Evolutionary conservation across 768 basidiomycete species (phyloP).

Genomic region (Pisolithus microcarpus): DNA sequence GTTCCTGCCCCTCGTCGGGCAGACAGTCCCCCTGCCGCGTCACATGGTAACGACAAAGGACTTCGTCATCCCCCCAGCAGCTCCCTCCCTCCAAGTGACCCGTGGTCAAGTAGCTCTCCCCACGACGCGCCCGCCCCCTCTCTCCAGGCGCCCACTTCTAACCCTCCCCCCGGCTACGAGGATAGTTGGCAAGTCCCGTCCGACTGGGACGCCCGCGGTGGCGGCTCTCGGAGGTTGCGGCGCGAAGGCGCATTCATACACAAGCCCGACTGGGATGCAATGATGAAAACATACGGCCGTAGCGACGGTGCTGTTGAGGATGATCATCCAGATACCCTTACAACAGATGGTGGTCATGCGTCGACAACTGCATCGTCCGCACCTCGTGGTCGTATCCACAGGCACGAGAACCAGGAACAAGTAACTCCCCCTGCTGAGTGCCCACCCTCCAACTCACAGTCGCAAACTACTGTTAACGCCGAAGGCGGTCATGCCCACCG

Average conservation of each 20-base stretch:
- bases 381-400: too few relatives aligned
- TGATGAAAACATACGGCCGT: neutral
- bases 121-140: neutral
- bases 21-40: neutral
- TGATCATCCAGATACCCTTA: neutral
- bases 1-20: too few relatives aligned
- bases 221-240: neutral
- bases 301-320: neutral
- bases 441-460: neutral
- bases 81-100: neutral
- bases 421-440: neutral
- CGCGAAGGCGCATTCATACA: conserved; percentile 1
- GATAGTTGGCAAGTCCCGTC: neutral
- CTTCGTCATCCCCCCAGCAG: neutral
- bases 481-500: neutral
- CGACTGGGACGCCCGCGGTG: neutral
- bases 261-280: conserved; percentile 1
- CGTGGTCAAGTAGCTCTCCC: neutral
- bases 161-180: neutral
- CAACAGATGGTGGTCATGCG: neutral
- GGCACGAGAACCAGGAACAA: neutral
- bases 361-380: neutral
- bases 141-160: neutral
- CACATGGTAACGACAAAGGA: neutral
- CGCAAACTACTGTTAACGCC: neutral